A percentile compares a stretch with the other conserved stretches of the same genome.
phyloP scores from a whole-genome alignment of 2,329 filamentous ascomycete species.

The Talaromyces sp. region DNA sequence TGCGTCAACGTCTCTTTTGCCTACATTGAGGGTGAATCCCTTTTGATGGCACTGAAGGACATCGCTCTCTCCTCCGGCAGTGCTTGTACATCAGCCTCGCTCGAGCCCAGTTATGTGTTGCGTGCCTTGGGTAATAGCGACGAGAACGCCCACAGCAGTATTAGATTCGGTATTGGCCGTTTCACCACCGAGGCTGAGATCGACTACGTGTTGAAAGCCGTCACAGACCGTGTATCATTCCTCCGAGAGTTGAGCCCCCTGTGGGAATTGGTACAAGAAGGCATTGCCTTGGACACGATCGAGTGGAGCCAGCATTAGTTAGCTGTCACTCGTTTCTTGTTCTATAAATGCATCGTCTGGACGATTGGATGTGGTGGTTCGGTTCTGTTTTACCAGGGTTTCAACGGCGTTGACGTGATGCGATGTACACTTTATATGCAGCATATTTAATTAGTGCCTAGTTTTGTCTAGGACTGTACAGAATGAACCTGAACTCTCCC shows the following conservation, averaged over 20 bases:
- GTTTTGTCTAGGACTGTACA: constrained; percentile 22
- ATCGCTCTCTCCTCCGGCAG: constrained; percentile 95
- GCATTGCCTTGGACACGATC: constrained; percentile 90
- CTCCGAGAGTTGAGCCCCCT: constrained; percentile 90
- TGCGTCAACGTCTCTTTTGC: constrained; percentile 98
- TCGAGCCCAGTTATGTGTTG: constrained; percentile 95
- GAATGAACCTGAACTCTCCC: constrained; percentile 18
- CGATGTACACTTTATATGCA: constrained; percentile 23
- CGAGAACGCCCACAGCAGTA: constrained; percentile 96
- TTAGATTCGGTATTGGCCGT: constrained; percentile 92
- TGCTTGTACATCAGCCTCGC: constrained; percentile 92
- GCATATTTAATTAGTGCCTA: constrained; percentile 10
- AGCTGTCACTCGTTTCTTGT: background rate
- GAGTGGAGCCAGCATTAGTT: constrained; percentile 94
- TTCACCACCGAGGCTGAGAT: constrained; percentile 96
- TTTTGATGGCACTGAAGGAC: constrained; percentile 97
- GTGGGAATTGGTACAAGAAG: constrained; percentile 97
- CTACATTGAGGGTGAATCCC: constrained; percentile 95
- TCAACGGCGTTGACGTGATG: constrained; percentile 25
- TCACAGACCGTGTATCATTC: constrained; percentile 85
- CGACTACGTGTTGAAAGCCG: constrained; percentile 91
- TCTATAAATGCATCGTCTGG: constrained; percentile 16
- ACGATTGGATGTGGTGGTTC: constrained; percentile 16
- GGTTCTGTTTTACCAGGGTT: constrained; percentile 16
- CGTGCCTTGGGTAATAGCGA: constrained; percentile 93